phyloP scores from a whole-genome alignment of 2,329 filamentous ascomycete species.

The Penicillium olsonii region DNA sequence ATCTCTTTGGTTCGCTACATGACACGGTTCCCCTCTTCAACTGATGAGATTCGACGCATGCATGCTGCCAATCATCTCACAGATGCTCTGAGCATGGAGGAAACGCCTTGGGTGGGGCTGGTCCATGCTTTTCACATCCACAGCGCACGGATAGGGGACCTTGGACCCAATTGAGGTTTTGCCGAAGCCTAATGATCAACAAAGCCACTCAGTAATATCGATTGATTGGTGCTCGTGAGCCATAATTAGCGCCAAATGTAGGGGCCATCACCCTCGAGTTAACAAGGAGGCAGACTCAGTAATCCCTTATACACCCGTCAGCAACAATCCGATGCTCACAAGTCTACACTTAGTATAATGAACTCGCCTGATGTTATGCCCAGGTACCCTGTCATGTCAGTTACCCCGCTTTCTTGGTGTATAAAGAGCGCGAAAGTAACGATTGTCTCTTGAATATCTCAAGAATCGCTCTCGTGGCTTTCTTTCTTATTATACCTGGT shows the following conservation, averaged over 20 bases:
- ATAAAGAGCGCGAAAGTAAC: constrained; percentile 3
- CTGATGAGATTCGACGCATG: constrained; percentile 2
- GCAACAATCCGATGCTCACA: constrained; percentile 2
- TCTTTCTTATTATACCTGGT: constrained; percentile 1
- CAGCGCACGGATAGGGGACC: constrained; percentile 2
- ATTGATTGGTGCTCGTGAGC: constrained; percentile 4
- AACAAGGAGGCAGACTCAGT: constrained; percentile 1
- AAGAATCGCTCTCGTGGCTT: constrained; percentile 4
- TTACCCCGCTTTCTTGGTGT: constrained; percentile 1
- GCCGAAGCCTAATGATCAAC: constrained; percentile 4
- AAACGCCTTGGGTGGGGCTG: constrained; percentile 2
- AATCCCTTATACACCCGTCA: constrained; percentile 3
- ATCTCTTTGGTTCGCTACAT: too few species aligned
- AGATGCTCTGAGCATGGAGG: constrained; percentile 1
- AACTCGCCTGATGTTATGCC: constrained; percentile 2
- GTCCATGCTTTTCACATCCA: constrained; percentile 4
- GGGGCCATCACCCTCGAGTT: constrained; percentile 3
- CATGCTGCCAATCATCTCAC: constrained; percentile 3
- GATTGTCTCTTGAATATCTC: constrained; percentile 1
- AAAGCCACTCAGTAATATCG: constrained; percentile 4
- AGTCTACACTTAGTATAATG: constrained; percentile 1
- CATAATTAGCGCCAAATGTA: constrained; percentile 4
- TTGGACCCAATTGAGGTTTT: constrained; percentile 1
- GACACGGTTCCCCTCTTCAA: constrained; percentile 2
- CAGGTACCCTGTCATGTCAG: constrained; percentile 1